Base-by-base conservation (phyloP, 345 rosid species). In the Linum usitatissimum region DNA sequence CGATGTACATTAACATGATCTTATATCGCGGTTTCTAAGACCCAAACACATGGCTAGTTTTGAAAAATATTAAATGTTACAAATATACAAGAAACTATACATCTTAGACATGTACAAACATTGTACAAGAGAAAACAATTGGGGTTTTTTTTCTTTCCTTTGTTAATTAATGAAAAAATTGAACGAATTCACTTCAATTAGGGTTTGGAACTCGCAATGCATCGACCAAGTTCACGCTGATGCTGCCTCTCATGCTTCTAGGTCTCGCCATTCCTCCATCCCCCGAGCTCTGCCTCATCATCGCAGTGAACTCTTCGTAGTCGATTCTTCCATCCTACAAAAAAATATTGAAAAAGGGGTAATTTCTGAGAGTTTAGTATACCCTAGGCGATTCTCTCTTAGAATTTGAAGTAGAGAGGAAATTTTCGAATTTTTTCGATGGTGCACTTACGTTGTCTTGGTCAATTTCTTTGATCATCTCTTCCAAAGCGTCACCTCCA, bases 311-410 rank as follows among this genome's bases (percentile, higher is more conserved):
- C 80, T 92, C 97, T 9, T 73, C 79, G 36, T 85, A 92, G 70
- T 89, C 97, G 66, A 92, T 92, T 61, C 78, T 73, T 62, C 97
- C 98, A 34, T 92, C 98, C 98, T 92, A 74, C 10, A 56, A 65
- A 17, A 38, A 0, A 53, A 57, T 12, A 6, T 51, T 3, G 3
- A 45, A 9, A 3, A 45, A 45, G 1, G 14, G 6, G 0, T 34
- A 5, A 34, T 34, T 34, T 34, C 3, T 3, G 8, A 7, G 38
- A 34, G 5, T 34, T 34, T 23, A 23, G 28, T 23, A 23, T 23
- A 23, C 28, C 28, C 28, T 23, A 23, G 28, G 2, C 28, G 2
- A 23, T 23, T 23, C 28, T 23, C 28, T 23, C 28, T 23, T 2
- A 2, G 6, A 40, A 40, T 40, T 40, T 1, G 2, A 1, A 12